Evolutionary conservation across 208 protist species (phyloP).

Genomic region (Leishmania mexicana): DNA sequence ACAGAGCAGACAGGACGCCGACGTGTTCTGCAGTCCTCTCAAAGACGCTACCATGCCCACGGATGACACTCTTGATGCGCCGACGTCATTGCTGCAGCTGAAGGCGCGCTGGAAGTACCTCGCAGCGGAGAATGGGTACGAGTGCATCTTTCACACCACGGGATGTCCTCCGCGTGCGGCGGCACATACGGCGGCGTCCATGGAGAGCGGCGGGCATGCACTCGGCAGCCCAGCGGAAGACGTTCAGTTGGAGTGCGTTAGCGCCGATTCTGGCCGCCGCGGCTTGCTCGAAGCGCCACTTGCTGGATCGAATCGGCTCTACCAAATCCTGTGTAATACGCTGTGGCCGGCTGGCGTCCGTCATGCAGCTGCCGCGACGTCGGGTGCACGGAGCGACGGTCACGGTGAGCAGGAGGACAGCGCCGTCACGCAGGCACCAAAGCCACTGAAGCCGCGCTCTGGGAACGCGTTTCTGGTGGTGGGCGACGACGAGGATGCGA

Average conservation of each 20-base stretch:
- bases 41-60: background rate
- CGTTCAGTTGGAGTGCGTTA: conserved; percentile 8
- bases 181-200: background rate
- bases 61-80: background rate
- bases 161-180: background rate
- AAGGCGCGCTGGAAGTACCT: conserved; percentile 31
- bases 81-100: background rate
- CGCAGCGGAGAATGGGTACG: conserved; percentile 35
- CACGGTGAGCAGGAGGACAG: background rate
- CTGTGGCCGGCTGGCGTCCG: conserved; percentile 41
- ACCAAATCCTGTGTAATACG: conserved; percentile 63
- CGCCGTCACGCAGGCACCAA: background rate
- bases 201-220: background rate
- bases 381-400: background rate
- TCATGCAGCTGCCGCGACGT: background rate
- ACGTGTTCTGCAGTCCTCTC: background rate
- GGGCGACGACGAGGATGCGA: conserved; percentile 4
- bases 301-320: conserved; percentile 42
- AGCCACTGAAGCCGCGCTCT: background rate
- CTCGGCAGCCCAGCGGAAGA: background rate
- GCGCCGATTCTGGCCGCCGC: conserved; percentile 1
- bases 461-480: conserved; percentile 30
- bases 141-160: conserved; percentile 26
- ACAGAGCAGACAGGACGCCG: background rate
- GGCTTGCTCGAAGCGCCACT: conserved; percentile 52